A percentile compares a stretch with the other conserved stretches of the same genome.
phyloP scores from a whole-genome alignment of 2,329 filamentous ascomycete genomes.

The Zymoseptoria ardabiliae region DNA sequence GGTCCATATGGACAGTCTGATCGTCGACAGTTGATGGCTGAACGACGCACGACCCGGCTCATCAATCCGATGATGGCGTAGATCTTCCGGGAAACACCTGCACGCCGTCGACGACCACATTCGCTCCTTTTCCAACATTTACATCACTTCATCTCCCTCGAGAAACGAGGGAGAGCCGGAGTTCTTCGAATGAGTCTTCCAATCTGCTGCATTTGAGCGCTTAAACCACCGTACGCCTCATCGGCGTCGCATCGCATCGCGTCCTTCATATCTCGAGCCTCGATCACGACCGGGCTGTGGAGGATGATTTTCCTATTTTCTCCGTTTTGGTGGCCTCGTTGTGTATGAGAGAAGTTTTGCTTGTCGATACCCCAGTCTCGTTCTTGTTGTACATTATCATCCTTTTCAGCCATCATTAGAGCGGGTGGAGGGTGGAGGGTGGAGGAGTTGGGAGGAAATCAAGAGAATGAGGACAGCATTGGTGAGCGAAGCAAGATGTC shows the following conservation, averaged over 20 bases:
- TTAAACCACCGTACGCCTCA: background rate
- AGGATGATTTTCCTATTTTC: background rate
- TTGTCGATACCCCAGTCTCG: background rate
- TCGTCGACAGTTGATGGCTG: conserved; percentile 21
- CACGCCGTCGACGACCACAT: background rate
- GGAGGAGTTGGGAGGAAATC: background rate
- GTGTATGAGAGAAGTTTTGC: background rate
- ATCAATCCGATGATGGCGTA: conserved; percentile 28
- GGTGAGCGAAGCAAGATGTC: too few relatives aligned
- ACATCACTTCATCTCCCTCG: background rate
- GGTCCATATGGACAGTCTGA: conserved; percentile 8
- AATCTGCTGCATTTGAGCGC: background rate
- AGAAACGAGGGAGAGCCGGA: background rate
- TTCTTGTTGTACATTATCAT: background rate
- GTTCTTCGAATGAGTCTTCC: background rate
- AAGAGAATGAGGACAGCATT: too few relatives aligned
- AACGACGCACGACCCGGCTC: conserved; percentile 29
- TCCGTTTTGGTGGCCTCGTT: background rate
- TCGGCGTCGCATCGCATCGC: background rate
- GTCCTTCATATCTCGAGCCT: background rate
- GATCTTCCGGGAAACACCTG: background rate
- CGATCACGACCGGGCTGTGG: background rate
- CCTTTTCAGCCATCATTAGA: background rate
- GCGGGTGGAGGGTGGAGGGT: background rate
- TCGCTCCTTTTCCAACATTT: background rate